Base-by-base conservation (phyloP, 2,329 filamentous ascomycete species). In the Exserohilum turcica region DNA sequence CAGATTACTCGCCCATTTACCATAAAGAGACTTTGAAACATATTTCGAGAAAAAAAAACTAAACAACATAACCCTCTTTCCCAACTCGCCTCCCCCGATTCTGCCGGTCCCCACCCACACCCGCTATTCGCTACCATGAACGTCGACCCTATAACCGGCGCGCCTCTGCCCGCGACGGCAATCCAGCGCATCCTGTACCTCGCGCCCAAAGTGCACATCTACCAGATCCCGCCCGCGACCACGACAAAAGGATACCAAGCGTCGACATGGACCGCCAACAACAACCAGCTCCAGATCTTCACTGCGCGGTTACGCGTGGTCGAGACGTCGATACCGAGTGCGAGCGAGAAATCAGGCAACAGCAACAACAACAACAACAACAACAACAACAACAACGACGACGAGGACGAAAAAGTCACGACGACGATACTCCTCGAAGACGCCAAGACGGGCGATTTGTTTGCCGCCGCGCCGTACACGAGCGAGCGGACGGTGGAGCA, bases 151-250 rank as follows among this genome's bases (percentile, higher is more conserved):
- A 81, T 86, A 50, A 93, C 89, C 18, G 87, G 87, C 65, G 78
- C 77, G 29, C 75, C 86, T 60, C 82, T 91, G 62, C 87, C 89
- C 50, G 72, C 84, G 46, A 89, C 90, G 70, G 88, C 91, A 65
- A 93, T 95, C 76, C 90, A 94, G 76, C 87, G 91, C 73, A 81
- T 94, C 71, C 87, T 95, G 73, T 92, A 91, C 82, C 79, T 92
- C 73, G 84, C 87, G 59, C 79, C 82, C 66, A 80, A 82, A 60
- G 88, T 94, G 60, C 90, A 95, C 79, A 84, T 96, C 79, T 96
- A 96, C 82, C 86, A 88, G 69, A 92, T 95, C 73, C 91, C 91
- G 15, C 91, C 91, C 19, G 80, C 92, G 52, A 82, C 87, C 38
- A 88, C 87, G 15, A 91, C 86, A 65, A 88, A 89, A 73, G 91